A percentile compares a stretch with the other conserved stretches of the same genome.
phyloP scores from a whole-genome alignment of 2,329 filamentous ascomycete species.

The Aspergillus quadrilineatus region DNA sequence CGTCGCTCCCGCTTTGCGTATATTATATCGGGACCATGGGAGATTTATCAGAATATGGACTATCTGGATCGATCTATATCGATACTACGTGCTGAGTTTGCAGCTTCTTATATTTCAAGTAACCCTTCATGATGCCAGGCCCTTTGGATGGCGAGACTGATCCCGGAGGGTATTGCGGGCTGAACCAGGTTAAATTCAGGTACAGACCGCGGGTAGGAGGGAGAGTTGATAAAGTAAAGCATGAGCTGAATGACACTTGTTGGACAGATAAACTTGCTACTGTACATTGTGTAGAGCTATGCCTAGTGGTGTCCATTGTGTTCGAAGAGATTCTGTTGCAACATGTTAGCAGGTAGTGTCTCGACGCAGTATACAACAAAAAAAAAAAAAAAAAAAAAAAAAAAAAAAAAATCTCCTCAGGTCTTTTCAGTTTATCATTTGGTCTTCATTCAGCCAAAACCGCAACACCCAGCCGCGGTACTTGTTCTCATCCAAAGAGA shows the following conservation, averaged over 20 bases:
- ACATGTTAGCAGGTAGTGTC: not conserved
- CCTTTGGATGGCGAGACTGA: not conserved
- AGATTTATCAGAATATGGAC: conserved; percentile 8
- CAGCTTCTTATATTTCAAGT: not conserved
- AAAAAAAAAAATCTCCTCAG: conserved; percentile 38
- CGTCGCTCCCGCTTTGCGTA: conserved; percentile 5
- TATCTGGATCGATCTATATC: conserved; percentile 8
- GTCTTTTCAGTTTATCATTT: conserved; percentile 46
- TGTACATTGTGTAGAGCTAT: not conserved
- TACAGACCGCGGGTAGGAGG: not conserved
- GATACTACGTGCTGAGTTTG: conserved; percentile 2
- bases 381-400: not conserved
- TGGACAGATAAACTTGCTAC: not conserved
- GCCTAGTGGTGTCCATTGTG: not conserved
- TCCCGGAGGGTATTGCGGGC: not conserved
- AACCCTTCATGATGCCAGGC: not conserved
- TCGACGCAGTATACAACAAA: not conserved
- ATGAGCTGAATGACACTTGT: conserved; percentile 2
- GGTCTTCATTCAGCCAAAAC: conserved; percentile 40
- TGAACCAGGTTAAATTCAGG: not conserved
- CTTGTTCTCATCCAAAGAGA: conserved; percentile 18
- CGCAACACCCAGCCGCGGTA: conserved; percentile 30
- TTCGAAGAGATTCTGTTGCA: not conserved
- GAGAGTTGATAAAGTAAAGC: not conserved
- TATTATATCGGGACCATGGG: conserved; percentile 12